Evolutionary conservation across 2,329 filamentous ascomycete species (phyloP).

Genomic region (Hypoxylon sp.): DNA sequence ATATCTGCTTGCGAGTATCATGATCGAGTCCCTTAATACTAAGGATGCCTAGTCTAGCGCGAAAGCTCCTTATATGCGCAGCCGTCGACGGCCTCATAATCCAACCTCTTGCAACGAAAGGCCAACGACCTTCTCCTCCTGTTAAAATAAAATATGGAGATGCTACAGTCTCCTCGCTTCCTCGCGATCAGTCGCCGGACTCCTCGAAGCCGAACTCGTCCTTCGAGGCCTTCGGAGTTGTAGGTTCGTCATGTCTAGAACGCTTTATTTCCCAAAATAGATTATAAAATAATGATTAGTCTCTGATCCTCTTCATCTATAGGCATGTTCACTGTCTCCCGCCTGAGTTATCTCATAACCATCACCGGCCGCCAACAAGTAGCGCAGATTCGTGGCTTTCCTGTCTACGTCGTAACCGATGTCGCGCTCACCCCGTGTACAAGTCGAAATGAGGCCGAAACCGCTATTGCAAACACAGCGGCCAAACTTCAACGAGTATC

Average conservation of each 20-base stretch:
- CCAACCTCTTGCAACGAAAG: conserved; percentile 76
- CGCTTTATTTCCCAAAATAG: background rate
- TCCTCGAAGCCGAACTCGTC: conserved; percentile 62
- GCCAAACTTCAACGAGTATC: conserved; percentile 58
- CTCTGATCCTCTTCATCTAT: conserved; percentile 34
- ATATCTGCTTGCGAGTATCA: conserved; percentile 33
- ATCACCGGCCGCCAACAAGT: conserved; percentile 91
- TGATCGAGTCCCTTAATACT: conserved; percentile 27
- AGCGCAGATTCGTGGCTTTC: conserved; percentile 84
- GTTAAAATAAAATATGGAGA: conserved; percentile 80
- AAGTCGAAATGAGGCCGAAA: conserved; percentile 80
- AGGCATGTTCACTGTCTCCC: conserved; percentile 90
- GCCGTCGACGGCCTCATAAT: conserved; percentile 87
- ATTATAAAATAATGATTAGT: background rate
- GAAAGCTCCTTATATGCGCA: conserved; percentile 85
- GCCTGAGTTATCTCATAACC: conserved; percentile 85
- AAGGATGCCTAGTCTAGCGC: conserved; percentile 81
- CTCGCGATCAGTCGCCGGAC: conserved; percentile 64
- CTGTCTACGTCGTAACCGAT: conserved; percentile 89
- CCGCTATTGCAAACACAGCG: conserved; percentile 76
- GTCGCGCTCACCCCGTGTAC: conserved; percentile 91
- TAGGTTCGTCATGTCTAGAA: conserved; percentile 61
- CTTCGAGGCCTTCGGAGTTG: conserved; percentile 73
- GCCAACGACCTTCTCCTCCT: conserved; percentile 65
- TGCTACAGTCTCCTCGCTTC: conserved; percentile 61